Conservation (phyloP, 495 filamentous ascomycete genomes). For the Glonium stellatum region DNA sequence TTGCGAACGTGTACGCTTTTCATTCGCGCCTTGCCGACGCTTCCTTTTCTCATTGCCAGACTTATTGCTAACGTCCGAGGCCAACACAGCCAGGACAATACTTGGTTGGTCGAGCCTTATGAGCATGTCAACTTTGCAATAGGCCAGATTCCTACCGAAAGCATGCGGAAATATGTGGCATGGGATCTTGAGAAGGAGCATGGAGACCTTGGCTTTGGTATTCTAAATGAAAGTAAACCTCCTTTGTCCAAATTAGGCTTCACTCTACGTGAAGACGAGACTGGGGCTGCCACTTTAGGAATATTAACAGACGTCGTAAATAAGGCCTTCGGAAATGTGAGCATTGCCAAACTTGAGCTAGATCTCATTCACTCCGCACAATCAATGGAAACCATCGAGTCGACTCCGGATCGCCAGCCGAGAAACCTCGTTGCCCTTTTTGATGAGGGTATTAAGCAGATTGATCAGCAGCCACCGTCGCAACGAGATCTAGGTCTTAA, state of each 20-base stretch:
- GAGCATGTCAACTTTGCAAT: constrained; percentile 8
- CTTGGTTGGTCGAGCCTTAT: constrained; percentile 10
- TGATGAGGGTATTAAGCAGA: constrained; percentile 1
- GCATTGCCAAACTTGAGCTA: constrained; percentile 9
- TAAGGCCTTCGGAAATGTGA: constrained; percentile 1
- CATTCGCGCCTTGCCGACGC: too few species aligned
- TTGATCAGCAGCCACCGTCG: constrained; percentile 1
- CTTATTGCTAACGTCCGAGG: too few species aligned
- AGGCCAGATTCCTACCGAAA: neutral
- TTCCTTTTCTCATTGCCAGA: too few species aligned
- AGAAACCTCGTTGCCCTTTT: constrained; percentile 10
- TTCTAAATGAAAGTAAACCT: constrained; percentile 2
- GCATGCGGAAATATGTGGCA: constrained; percentile 5
- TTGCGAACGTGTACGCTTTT: too few species aligned
- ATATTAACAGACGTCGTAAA: constrained; percentile 1
- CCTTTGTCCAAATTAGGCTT: constrained; percentile 11
- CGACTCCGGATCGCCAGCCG: constrained; percentile 3
- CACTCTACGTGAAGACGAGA: neutral
- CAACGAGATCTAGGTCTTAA: constrained; percentile 12
- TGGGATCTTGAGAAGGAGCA: constrained; percentile 15
- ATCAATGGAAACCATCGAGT: constrained; percentile 2
- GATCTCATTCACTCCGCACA: constrained; percentile 7
- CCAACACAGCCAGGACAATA: too few species aligned
- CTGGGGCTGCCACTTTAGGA: constrained; percentile 2
- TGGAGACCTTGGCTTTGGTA: constrained; percentile 8